Evolutionary conservation across 202 grass and related monocot species (phyloP).

Genomic region (Panicum hallii): DNA sequence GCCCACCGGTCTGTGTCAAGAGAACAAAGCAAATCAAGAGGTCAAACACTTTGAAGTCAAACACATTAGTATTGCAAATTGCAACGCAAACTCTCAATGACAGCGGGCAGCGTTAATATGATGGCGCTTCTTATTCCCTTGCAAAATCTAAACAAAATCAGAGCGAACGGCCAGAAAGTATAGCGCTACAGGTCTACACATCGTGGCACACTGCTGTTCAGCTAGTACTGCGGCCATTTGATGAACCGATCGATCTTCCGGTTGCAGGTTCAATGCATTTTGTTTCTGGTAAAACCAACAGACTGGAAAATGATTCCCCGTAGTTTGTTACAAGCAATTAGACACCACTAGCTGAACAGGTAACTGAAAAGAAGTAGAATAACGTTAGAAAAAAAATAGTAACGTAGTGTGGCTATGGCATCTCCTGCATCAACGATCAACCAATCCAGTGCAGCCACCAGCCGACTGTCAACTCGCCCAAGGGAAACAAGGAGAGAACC

Average conservation of each 20-base stretch:
- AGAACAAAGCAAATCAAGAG: not conserved
- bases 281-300: not conserved
- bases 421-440: conserved; percentile 3
- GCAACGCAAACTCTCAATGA: not conserved
- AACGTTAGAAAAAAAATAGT: not conserved
- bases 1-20: conserved; percentile 70
- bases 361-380: not conserved
- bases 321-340: not conserved
- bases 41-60: not conserved
- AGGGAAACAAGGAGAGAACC: not conserved
- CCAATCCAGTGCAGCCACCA: not conserved
- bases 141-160: not conserved
- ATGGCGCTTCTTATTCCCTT: no score
- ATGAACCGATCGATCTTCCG: not conserved
- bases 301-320: not conserved
- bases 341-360: not conserved
- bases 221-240: not conserved
- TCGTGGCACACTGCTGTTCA: not conserved
- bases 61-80: not conserved
- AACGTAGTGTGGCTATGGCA: not conserved
- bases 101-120: not conserved
- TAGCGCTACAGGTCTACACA: no score
- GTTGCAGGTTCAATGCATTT: not conserved
- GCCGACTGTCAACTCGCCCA: not conserved
- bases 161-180: not conserved